Percentiles rank a stretch among this genome's conserved stretches.
Evolutionary conservation across 352 stramenopile genomes (phyloP).

Genomic region (Phytophthora nicotianae): DNA sequence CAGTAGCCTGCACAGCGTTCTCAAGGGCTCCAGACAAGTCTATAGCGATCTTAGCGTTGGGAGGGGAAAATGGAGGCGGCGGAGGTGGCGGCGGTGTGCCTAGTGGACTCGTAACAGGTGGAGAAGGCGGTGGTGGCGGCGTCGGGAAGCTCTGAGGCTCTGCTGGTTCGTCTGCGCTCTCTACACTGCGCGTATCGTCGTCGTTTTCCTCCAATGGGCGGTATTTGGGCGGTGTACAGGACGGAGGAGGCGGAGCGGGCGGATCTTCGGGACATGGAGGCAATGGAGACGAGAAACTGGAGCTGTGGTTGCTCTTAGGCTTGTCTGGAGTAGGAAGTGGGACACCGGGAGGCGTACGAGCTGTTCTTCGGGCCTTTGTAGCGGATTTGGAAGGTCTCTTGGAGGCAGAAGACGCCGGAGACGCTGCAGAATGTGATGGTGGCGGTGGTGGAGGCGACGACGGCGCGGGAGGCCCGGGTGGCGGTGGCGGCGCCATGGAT

Average conservation of each 20-base stretch:
- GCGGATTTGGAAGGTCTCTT: conserved; percentile 17
- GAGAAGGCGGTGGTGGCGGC: conserved; percentile 49
- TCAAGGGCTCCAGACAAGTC: conserved; percentile 34
- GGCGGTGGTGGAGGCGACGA: conserved; percentile 30
- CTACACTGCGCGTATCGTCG: conserved; percentile 49
- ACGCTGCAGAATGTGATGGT: conserved; percentile 29
- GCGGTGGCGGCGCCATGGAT: conserved; percentile 12
- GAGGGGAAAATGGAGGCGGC: conserved; percentile 66
- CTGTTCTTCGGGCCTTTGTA: conserved; percentile 6
- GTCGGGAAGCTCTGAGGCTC: conserved; percentile 47
- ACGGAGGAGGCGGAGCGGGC: conserved; percentile 59
- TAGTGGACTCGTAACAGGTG: conserved; percentile 34
- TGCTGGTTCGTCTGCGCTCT: conserved; percentile 35
- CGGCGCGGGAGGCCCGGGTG: conserved; percentile 30
- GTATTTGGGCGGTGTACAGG: conserved; percentile 73
- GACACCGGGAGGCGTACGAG: conserved; percentile 6
- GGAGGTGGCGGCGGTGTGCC: conserved; percentile 37
- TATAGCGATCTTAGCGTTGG: conserved; percentile 44
- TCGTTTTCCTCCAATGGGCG: conserved; percentile 66
- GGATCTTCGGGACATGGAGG: conserved; percentile 76
- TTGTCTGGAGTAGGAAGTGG: conserved; percentile 12
- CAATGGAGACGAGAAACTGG: conserved; percentile 76
- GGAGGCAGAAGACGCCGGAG: conserved; percentile 10
- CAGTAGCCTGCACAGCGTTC: conserved; percentile 11
- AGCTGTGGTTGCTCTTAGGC: conserved; percentile 42